Base-by-base conservation (phyloP, 202 grass and related monocot genomes). In the Carex arenaria region DNA sequence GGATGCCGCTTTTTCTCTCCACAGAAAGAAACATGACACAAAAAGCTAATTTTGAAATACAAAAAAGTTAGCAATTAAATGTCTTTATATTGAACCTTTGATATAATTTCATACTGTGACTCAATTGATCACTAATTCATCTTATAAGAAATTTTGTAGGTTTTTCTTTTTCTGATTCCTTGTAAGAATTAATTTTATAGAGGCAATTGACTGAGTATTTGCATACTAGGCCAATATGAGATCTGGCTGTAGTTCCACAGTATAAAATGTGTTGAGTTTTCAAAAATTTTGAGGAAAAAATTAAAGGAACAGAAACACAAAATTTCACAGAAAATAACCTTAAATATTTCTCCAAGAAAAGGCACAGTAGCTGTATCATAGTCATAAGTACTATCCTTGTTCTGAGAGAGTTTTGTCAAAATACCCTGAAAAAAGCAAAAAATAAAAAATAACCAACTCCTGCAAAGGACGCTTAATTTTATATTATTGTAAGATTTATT, bases 281-380 rank as follows among this genome's bases (percentile, higher is more conserved):
- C 4, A 65, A 65, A 64, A 31, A 65, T 10, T 64, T 64, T 14
- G 14, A 67, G 17, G 5, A 17, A 38, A 32, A 32, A 31, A 64
- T 1, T 2, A 22, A 76, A 62, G 12, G n/a, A 18, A 3, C 0
- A 10, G 51, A 79, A 87, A 57, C 52, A 88, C 52, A 73, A 66
- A 20, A 79, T 74, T 79, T 17, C 17, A 85, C 23, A 77, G 40
- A 82, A 36, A 64, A 2, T 34, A 79, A 98, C 93, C 92, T 98
- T 98, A 79, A 95, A 89, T 60, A 95, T 54, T 90, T 98, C 95
- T 74, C 87, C 95, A n/a, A 98, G 86, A 90, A 98, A 95, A 22
- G 95, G 95, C 78, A 98, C 90, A 4, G 93, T 98, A 19, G 95
- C 91, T 62, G 89, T 95, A 67, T 98, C 95, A 23, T 98, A 98